Base-by-base conservation (phyloP, 2,329 filamentous ascomycete species). In the Botryotinia convoluta region DNA sequence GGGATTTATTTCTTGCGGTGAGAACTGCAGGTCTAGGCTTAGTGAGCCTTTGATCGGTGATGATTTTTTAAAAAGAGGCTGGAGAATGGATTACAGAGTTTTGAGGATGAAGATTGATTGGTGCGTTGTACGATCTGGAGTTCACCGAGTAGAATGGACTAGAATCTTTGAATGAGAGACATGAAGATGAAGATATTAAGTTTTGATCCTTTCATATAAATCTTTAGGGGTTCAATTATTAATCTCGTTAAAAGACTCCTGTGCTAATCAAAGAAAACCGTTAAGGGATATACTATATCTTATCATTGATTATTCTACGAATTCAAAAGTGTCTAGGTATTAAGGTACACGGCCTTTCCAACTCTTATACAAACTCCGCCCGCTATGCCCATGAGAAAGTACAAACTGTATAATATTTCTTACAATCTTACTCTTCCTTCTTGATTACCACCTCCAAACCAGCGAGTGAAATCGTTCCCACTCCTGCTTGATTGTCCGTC, bases 361-460 rank as follows among this genome's bases (percentile, higher is more conserved):
- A 59, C 51, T 68, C 45, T 75, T 39, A 63, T 61, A 63, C 71
- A 68, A 79, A 80, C 78, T 79, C 79, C 78, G 73, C 44, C 69
- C 78, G 79, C 78, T 80, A 80, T 79, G 79, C 76, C 74, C 42
- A 44, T 48, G 76, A 71, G 18, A 74, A 74, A 68, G 48, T 69
- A 72, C 48, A 72, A 42, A 60, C 26, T 37, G 37, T 72, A 32
- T 61, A 37, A 60, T n/a, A 32, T 42, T 59, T 61, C 20, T 77
- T 76, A 81, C 72, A 81, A 76, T 72, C 79, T 76, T 32, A 81
- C 77, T 45, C 79, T 77, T 29, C 80, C 79, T 48, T 80, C 78
- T 35, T 77, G 75, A 37, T 84, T 83, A 22, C 84, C 84, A 39
- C 86, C 87, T 22, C 85, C 86, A 79, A 91, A 90, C 88, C 88